Conservation (phyloP, 2,329 filamentous ascomycete species). For the Microcyclospora pomicola region DNA sequence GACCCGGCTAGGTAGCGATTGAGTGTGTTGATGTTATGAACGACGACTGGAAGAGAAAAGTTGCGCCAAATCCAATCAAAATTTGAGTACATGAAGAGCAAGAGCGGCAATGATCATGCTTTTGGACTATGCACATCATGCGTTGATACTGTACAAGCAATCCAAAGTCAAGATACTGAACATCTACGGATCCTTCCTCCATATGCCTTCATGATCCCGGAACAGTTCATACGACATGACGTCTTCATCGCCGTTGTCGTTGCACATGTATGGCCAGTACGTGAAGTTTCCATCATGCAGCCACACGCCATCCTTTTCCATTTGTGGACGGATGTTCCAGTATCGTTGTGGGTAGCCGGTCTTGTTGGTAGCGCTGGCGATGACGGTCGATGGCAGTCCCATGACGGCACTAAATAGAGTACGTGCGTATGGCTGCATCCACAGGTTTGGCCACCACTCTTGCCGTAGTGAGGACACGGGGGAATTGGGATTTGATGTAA, state of each 20-base stretch:
- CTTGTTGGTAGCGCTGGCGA: too few species aligned
- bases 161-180: too few species aligned
- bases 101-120: too few species aligned
- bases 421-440: conserved; percentile 9
- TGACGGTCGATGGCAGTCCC: too few species aligned
- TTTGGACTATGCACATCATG: too few species aligned
- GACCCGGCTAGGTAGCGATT: too few species aligned
- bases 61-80: too few species aligned
- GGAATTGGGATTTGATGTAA: conserved; percentile 8
- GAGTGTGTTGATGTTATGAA: too few species aligned
- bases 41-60: too few species aligned
- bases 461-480: conserved; percentile 2
- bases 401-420: too few species aligned
- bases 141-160: too few species aligned
- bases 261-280: not conserved
- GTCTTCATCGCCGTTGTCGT: not conserved
- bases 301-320: not conserved
- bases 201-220: not conserved
- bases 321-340: not conserved
- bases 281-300: not conserved
- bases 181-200: not conserved
- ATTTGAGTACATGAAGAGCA: too few species aligned
- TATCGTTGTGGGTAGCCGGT: not conserved
- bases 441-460: conserved; percentile 6
- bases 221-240: not conserved